Evolutionary conservation across 192 early-diverging fungal genomes (phyloP), one percentile per base, ranked within the genome.

Genomic region (Dispira simplex): DNA sequence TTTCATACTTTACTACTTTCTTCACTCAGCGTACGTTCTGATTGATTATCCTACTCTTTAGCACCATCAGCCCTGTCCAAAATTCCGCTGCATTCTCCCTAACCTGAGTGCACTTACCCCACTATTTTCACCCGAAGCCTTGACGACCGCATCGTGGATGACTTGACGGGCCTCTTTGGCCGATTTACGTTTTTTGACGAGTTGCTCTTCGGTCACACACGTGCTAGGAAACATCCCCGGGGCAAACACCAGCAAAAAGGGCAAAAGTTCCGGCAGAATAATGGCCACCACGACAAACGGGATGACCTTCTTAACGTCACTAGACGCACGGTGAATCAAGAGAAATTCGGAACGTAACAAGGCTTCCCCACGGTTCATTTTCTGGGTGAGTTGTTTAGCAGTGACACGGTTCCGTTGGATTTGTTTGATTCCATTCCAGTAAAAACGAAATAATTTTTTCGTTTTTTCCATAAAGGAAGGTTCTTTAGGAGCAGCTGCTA

Each of bases 151-250:
- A 56, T 56, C 54, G 25, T 56, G 54, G 21, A 56, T 56, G 28
- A 13, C 13, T 28, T 56, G 54, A 13, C 54, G 54, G 11, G 54
- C 23, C 54, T 56, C 54, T 13, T 26, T 21, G 54, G 54, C 54
- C 25, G 21, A 27, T 21, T 28, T 21, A 3, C 28, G 25, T 28
- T 56, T 56, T 28, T 56, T 56, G 9, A 26, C 28, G 1, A 56
- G 13, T 3, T 56, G 16, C 54, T 14, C 25, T 14, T 56, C 54
- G 12, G 54, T 23, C 25, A 56, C 28, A 56, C 54, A 56, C 18
- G 54, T 56, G 28, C 54, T 56, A 12, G 54, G 54, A 26, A 56
- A 56, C 16, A 56, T 23, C 14, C 54, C 54, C 54, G 54, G 54
- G 20, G 54, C 54, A 18, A 56, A 25, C 1, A 56, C 54, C 13